Conservation (phyloP, 257 asterid genomes). For the Solanum virginianum region DNA sequence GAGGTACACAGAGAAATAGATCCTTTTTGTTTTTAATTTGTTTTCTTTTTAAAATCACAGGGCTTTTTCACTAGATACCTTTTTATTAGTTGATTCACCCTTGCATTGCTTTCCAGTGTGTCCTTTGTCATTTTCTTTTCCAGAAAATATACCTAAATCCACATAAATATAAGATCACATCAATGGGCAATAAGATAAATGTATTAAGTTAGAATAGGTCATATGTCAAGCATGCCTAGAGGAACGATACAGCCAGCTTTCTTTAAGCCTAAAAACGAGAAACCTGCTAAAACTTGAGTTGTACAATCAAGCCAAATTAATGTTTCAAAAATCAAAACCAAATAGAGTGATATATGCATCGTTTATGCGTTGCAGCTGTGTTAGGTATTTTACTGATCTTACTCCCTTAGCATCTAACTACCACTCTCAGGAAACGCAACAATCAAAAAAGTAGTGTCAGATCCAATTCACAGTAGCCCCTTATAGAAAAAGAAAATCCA, state of each 20-base stretch:
- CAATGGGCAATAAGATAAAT: neutral
- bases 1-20: neutral
- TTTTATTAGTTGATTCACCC: neutral
- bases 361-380: neutral
- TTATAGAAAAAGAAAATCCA: neutral
- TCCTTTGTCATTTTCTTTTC: constrained; percentile 25
- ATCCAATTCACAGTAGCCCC: neutral
- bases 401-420: neutral
- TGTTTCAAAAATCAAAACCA: neutral
- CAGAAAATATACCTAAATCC: constrained; percentile 38
- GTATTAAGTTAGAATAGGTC: neutral
- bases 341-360: neutral
- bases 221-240: neutral
- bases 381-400: neutral
- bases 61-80: neutral
- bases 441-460: neutral
- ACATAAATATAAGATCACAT: neutral
- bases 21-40: neutral
- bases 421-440: neutral
- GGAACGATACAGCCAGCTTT: neutral
- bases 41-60: neutral
- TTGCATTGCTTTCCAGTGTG: neutral
- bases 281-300: neutral
- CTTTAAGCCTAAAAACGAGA: neutral
- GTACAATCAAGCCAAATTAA: neutral